Base-by-base conservation (phyloP, 352 stramenopile genomes). In the Phytophthora agathidicida region DNA sequence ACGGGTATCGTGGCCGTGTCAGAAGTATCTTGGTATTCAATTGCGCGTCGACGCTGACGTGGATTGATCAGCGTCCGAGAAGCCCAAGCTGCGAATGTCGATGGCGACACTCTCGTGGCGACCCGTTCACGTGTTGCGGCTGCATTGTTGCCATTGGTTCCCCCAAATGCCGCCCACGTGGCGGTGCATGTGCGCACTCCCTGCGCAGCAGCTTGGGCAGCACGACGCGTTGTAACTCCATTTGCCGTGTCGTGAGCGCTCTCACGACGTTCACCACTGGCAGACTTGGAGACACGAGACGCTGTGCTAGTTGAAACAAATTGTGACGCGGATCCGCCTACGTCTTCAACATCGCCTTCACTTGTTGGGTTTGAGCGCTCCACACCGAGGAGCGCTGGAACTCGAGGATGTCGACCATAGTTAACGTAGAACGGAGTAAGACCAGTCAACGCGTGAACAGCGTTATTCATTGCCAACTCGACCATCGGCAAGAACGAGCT, bases 401-500 rank as follows among this genome's bases (percentile, higher is more conserved):
- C 33, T 13, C 43, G 37, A 1, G 44, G 47, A 24, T 69, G 52
- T 10, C 44, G 44, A 0, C 28, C 36, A 30, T 30, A 16, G 41
- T 72, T 72, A 0, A 68, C 30, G 10, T 35, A 73, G 23, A 73
- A 73, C 1, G 68, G 57, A 0, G 58, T 68, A 4, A 60, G 19
- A 8, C 53, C 57, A 1, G 68, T 67, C 8, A 58, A 73, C 1
- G 56, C 41, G n/a, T 76, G 63, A 0, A 60, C 41, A 0, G 49
- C 38, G 43, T 70, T 70, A 42, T 70, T 73, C 2, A 73, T 47
- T 2, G 56, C 52, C 7, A 66, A 67, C 30, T 70, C 64, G 2
- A 33, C 57, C 19, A 73, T 43, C 10, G 56, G 52, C 5, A 76
- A 24, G 27, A 66, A 64, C 0, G 30, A 10, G 13, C 46, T 68